Percentiles rank a stretch among this genome's conserved stretches.
Evolutionary conservation across 1,139 yeast genomes (phyloP).

Genomic region (Debaryomyces fabryi): DNA sequence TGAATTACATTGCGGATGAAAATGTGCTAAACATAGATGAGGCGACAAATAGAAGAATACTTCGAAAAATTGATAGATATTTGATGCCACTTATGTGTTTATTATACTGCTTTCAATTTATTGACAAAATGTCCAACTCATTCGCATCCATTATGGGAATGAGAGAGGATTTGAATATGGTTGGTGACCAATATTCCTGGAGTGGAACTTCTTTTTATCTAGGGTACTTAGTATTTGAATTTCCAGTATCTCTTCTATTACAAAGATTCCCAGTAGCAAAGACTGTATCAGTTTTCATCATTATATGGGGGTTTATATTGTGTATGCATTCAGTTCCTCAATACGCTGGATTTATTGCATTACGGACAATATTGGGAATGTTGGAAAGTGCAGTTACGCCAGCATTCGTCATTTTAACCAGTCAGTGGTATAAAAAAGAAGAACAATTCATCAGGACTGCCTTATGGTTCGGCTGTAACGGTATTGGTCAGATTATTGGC

Average conservation of each 20-base stretch:
- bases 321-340: constrained; percentile 27
- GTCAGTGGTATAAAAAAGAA: constrained; percentile 25
- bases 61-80: constrained; percentile 53
- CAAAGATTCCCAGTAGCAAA: constrained; percentile 37
- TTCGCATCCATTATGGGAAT: constrained; percentile 65
- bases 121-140: constrained; percentile 61
- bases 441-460: constrained; percentile 24
- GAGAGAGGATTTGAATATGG: constrained; percentile 46
- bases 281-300: constrained; percentile 23
- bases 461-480: constrained; percentile 28
- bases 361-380: constrained; percentile 45
- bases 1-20: background rate
- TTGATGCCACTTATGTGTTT: constrained; percentile 56
- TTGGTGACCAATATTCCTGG: constrained; percentile 54
- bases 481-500: constrained; percentile 26
- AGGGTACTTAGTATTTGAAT: constrained; percentile 51
- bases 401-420: constrained; percentile 52
- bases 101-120: constrained; percentile 56
- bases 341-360: constrained; percentile 28
- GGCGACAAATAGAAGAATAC: constrained; percentile 13
- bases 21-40: background rate
- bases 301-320: constrained; percentile 30
- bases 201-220: constrained; percentile 56
- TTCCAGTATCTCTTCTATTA: constrained; percentile 43
- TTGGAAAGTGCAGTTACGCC: constrained; percentile 59